phyloP scores from a whole-genome alignment of 1,284 basidiomycete species.

The Ganoderma meredithae region DNA sequence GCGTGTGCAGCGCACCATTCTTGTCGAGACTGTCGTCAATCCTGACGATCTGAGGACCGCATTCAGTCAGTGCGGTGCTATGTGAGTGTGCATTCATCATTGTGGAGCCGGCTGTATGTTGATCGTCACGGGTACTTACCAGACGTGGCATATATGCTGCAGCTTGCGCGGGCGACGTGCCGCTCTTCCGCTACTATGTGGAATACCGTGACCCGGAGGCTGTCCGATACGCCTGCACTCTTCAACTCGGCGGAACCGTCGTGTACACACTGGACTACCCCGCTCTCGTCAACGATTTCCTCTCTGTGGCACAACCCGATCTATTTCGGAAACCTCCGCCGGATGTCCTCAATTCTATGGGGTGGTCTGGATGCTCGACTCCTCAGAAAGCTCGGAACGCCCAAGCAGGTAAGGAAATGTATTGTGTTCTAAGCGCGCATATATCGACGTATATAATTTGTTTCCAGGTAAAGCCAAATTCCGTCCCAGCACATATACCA shows the following conservation, averaged over 20 bases:
- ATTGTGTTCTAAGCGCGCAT: background rate
- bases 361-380: conserved; percentile 6
- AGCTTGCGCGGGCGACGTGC: background rate
- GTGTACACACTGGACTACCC: conserved; percentile 36
- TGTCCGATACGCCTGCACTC: conserved; percentile 38
- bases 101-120: background rate
- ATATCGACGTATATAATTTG: background rate
- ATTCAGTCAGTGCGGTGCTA: conserved; percentile 45
- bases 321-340: conserved; percentile 19
- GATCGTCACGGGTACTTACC: conserved; percentile 1
- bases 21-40: conserved; percentile 41
- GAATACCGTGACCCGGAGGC: conserved; percentile 38
- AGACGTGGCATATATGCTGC: conserved; percentile 35
- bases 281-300: conserved; percentile 34
- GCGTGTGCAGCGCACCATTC: conserved; percentile 38
- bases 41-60: conserved; percentile 39
- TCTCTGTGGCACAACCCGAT: conserved; percentile 21
- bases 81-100: conserved; percentile 39
- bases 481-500: conserved; percentile 6
- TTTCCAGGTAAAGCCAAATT: conserved; percentile 7
- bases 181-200: conserved; percentile 28
- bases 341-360: conserved; percentile 5
- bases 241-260: conserved; percentile 32
- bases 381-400: background rate
- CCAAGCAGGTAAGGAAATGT: conserved; percentile 6